Percentiles rank a stretch among this genome's conserved stretches.
Evolutionary conservation across 805 yeast species (phyloP).

Genomic region (Zygotorulaspora danielsina): DNA sequence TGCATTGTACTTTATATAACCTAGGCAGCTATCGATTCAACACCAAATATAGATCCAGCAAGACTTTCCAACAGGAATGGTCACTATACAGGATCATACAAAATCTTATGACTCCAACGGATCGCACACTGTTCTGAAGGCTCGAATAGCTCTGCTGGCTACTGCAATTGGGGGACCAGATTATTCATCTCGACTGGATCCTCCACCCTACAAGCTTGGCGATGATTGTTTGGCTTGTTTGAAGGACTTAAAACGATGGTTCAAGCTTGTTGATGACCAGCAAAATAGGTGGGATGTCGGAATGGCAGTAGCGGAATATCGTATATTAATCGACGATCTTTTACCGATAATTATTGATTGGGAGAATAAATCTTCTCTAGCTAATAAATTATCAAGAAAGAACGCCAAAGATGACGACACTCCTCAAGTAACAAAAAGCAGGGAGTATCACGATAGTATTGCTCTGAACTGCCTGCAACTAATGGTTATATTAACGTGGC

Average conservation of each 20-base stretch:
- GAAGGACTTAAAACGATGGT: constrained; percentile 85
- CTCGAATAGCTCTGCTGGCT: constrained; percentile 75
- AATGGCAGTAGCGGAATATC: constrained; percentile 77
- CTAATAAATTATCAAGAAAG: constrained; percentile 20
- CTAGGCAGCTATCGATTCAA: too few relatives aligned
- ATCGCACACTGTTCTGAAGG: constrained; percentile 42
- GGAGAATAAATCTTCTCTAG: constrained; percentile 43
- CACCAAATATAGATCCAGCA: too few relatives aligned
- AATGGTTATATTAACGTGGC: constrained; percentile 83
- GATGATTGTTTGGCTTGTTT: constrained; percentile 74
- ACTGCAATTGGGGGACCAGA: constrained; percentile 92
- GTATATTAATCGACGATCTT: constrained; percentile 68
- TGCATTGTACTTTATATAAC: too few relatives aligned
- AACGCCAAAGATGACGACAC: constrained; percentile 15
- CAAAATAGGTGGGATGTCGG: constrained; percentile 75
- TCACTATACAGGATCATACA: not conserved
- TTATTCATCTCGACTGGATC: constrained; percentile 44
- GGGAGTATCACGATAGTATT: constrained; percentile 47
- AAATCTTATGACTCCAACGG: not conserved
- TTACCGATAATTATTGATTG: constrained; percentile 70
- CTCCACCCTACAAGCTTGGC: constrained; percentile 70
- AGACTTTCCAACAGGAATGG: not conserved
- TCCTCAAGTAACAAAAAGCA: constrained; percentile 27
- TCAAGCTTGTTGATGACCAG: constrained; percentile 74
- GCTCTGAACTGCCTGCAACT: constrained; percentile 73